Evolutionary conservation across 2,329 filamentous ascomycete genomes (phyloP).

Genomic region (Botryotinia calthae): DNA sequence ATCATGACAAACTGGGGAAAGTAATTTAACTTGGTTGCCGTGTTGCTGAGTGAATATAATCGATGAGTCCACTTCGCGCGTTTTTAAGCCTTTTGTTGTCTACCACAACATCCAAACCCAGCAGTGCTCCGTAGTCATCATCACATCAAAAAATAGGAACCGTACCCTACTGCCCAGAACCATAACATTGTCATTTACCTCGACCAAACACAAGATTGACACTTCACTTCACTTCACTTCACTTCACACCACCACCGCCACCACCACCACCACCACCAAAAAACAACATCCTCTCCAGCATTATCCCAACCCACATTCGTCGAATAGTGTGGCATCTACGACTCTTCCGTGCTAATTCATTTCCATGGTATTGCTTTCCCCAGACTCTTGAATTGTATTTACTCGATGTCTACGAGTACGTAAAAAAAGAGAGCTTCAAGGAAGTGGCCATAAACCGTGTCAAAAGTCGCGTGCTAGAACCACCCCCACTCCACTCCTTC

Average conservation of each 20-base stretch:
- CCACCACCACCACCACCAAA: not conserved
- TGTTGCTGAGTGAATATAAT: constrained; percentile 14
- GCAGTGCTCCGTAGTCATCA: not conserved
- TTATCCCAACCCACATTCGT: constrained; percentile 36
- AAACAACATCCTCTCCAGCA: not conserved
- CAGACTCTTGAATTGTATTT: constrained; percentile 23
- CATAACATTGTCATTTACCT: not conserved
- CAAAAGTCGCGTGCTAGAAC: constrained; percentile 38
- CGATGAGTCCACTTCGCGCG: constrained; percentile 11
- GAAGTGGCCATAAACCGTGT: constrained; percentile 33
- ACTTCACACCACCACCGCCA: not conserved
- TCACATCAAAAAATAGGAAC: not conserved
- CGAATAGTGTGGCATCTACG: constrained; percentile 30
- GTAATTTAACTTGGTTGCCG: constrained; percentile 4
- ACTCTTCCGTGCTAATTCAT: constrained; percentile 15
- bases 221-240: not conserved
- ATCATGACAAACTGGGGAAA: not conserved
- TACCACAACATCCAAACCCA: constrained; percentile 17
- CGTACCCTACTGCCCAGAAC: not conserved
- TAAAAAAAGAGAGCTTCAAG: constrained; percentile 29
- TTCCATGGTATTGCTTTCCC: not conserved
- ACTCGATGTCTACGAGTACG: constrained; percentile 34
- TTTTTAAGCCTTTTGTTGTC: constrained; percentile 32
- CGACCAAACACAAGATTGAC: not conserved
- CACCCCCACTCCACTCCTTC: constrained; percentile 32